Conservation (phyloP, 164 flowering plant species). For the Umbilicus rupestris region DNA sequence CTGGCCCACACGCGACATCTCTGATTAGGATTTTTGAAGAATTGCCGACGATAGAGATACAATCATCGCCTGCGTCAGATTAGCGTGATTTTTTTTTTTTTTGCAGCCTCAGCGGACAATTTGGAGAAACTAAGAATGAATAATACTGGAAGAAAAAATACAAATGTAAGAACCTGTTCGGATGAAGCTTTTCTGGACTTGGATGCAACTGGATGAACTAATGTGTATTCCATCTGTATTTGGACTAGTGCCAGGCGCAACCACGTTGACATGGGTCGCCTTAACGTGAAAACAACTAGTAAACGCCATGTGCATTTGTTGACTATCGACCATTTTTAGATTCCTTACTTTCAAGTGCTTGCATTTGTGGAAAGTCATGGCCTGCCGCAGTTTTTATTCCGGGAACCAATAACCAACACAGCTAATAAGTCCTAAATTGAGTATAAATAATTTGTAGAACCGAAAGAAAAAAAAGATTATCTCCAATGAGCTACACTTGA, state of each 20-base stretch:
- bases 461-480: too few relatives aligned
- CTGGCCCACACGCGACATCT: slow-evolving; percentile 64
- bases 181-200: slow-evolving; percentile 39
- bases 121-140: not conserved
- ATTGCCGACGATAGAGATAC: slow-evolving; percentile 76
- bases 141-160: not conserved
- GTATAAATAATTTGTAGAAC: not conserved
- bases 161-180: slow-evolving; percentile 50
- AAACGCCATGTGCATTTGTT: slow-evolving; percentile 81
- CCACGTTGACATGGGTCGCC: slow-evolving; percentile 39
- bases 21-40: slow-evolving; percentile 52
- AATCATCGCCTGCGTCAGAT: slow-evolving; percentile 73
- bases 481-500: not conserved
- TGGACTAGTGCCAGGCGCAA: slow-evolving; percentile 70
- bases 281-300: slow-evolving; percentile 43
- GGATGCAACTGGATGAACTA: slow-evolving; percentile 48
- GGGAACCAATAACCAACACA: not conserved
- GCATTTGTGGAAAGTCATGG: slow-evolving; percentile 77
- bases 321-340: slow-evolving; percentile 50
- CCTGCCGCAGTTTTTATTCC: slow-evolving; percentile 34
- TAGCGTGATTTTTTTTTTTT: not conserved
- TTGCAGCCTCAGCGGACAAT: not conserved
- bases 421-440: not conserved
- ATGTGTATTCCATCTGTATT: slow-evolving; percentile 96
- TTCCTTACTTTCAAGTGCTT: slow-evolving; percentile 45